Conservation (phyloP, 2,329 filamentous ascomycete species). For the Epichloe sibirici region DNA sequence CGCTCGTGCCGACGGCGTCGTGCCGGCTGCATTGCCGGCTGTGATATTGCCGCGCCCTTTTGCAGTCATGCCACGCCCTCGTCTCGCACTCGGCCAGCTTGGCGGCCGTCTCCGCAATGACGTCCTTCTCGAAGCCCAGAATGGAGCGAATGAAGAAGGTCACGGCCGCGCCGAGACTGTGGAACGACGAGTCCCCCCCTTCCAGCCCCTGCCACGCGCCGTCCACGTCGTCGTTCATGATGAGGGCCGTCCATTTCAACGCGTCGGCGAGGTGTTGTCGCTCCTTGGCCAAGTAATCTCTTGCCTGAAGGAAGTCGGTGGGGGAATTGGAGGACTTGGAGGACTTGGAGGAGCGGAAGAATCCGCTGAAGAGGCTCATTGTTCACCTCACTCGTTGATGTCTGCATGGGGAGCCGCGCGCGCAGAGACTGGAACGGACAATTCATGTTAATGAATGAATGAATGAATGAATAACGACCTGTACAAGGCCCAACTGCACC, state of each 20-base stretch:
- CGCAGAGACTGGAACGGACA: no score
- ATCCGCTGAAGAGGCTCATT: conserved; percentile 38
- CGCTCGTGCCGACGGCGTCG: conserved; percentile 24
- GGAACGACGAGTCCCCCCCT: conserved; percentile 71
- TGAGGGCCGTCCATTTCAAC: conserved; percentile 53
- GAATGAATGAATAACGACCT: no score
- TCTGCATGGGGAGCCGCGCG: no score
- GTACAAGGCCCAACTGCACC: no score
- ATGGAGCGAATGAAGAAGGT: conserved; percentile 77
- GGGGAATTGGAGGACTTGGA: conserved; percentile 19
- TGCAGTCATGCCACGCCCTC: conserved; percentile 62
- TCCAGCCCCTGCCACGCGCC: conserved; percentile 63
- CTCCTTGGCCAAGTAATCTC: conserved; percentile 28
- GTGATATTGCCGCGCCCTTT: conserved; percentile 49
- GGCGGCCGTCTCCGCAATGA: conserved; percentile 72
- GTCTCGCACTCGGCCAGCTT: conserved; percentile 65
- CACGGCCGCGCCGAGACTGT: conserved; percentile 70
- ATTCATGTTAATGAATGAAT: no score
- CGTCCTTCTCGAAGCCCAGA: conserved; percentile 80
- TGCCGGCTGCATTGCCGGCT: conserved; percentile 39
- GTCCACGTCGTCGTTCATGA: conserved; percentile 85
- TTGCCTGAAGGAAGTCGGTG: conserved; percentile 16
- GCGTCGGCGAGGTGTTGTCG: conserved; percentile 45
- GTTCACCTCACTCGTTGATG: not conserved
- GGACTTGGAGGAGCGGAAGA: conserved; percentile 33